Base-by-base conservation (phyloP, 148 eudicot species). In the Amaranthus palmeri region DNA sequence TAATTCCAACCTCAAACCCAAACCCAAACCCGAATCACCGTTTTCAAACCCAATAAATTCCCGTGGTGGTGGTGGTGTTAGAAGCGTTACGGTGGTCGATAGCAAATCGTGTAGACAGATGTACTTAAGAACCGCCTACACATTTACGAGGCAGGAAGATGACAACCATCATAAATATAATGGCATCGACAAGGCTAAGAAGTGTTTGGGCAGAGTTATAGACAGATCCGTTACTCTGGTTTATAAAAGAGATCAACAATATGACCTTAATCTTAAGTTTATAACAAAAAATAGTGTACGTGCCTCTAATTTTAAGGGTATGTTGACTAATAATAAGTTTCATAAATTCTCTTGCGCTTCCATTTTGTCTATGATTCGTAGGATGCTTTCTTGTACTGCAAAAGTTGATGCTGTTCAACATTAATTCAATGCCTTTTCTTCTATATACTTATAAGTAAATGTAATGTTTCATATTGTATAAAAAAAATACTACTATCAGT, bases 31-130 rank as follows among this genome's bases (percentile, higher is more conserved):
- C 13, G 40, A 57, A 54, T 72, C 73, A 9, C 86, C 82, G 48
- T 85, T 89, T 65, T 70, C 85, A 1, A 47, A 70, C 58, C 77
- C 88, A 6, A 44, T 45, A 0, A 36, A 45, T 45, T 51, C 45
- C 46, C 15, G 46, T 42, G 73, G 69, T 45, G 57, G 40, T 13
- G 45, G 55, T 51, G 18, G 55, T 6, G 67, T 25, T 25, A 25
- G 36, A 25, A 25, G 57, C 10, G 65, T 55, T 43, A 49, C 72
- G 62, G 84, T 84, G 72, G 86, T 83, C 41, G 88, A 87, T 68
- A 82, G 84, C 48, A 72, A 79, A 18, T 89, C 91, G 46, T 85
- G 87, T 77, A 75, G 95, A 79, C 95, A 87, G 63, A 15, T 84
- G 69, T 89, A 87, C 75, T 70, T 87, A 10, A 77, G 88, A 62